phyloP scores from a whole-genome alignment of 2,329 filamentous ascomycete genomes.

The Aureobasidium uvarum region DNA sequence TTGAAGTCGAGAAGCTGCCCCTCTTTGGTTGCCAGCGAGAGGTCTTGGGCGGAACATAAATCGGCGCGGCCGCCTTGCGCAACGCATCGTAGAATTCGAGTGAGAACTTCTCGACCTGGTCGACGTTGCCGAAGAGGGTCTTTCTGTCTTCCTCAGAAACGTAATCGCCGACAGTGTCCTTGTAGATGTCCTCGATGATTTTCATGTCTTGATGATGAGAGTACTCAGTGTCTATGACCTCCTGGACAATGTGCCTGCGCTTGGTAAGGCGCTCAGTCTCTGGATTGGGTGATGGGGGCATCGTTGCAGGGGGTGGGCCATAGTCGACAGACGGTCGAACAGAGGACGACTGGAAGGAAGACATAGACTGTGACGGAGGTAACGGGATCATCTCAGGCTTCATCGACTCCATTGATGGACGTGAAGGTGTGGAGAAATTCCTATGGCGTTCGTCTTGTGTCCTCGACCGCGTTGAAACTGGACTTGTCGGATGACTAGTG shows the following conservation, averaged over 20 bases:
- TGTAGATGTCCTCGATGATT: conserved; percentile 96
- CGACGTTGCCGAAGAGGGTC: conserved; percentile 86
- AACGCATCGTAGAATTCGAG: conserved; percentile 74
- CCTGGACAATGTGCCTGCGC: conserved; percentile 81
- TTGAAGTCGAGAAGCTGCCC: conserved; percentile 48
- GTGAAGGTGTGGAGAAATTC: conserved; percentile 22
- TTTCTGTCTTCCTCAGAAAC: conserved; percentile 82
- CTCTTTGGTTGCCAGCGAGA: conserved; percentile 54
- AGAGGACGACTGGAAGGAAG: conserved; percentile 37
- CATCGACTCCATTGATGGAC: conserved; percentile 28
- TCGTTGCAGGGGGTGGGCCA: conserved; percentile 30
- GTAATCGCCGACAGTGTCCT: conserved; percentile 75
- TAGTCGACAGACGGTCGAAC: conserved; percentile 23
- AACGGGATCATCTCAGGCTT: conserved; percentile 27
- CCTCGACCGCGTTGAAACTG: conserved; percentile 5
- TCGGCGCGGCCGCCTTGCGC: conserved; percentile 72
- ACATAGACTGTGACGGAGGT: conserved; percentile 37
- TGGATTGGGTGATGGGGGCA: conserved; percentile 33
- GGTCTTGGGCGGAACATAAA: conserved; percentile 67
- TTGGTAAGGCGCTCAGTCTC: conserved; percentile 71
- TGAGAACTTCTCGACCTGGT: conserved; percentile 86
- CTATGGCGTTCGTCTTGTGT: conserved; percentile 18
- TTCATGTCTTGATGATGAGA: conserved; percentile 94
- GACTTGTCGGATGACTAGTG: conserved; percentile 21
- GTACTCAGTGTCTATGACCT: conserved; percentile 89